phyloP scores from a whole-genome alignment of 257 asterid species.

The Linaria vulgaris region DNA sequence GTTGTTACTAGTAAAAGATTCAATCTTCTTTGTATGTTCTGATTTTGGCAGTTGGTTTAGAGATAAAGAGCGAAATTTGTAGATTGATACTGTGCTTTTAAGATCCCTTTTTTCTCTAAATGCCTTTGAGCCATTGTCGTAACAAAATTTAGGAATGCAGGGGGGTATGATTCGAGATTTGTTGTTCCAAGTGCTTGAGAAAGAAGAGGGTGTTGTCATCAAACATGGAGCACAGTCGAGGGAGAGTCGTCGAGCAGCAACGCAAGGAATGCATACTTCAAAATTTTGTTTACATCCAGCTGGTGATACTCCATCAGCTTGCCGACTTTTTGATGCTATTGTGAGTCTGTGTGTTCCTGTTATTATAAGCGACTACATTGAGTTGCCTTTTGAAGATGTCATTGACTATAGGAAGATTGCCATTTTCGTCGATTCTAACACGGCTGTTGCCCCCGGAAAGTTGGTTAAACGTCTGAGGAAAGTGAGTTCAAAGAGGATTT shows the following conservation, averaged over 20 bases:
- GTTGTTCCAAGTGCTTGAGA: conserved; percentile 87
- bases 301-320: conserved; percentile 99
- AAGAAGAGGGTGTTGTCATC: conserved; percentile 71
- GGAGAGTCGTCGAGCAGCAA: conserved; percentile 90
- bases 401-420: conserved; percentile 89
- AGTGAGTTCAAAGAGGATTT: conserved; percentile 45
- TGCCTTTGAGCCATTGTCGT: too few relatives aligned
- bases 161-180: conserved; percentile 93
- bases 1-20: conserved; percentile 32
- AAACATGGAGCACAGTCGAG: conserved; percentile 94
- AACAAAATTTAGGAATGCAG: conserved; percentile 32
- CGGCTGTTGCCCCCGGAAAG: conserved; percentile 71
- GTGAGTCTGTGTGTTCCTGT: conserved; percentile 97
- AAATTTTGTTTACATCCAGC: conserved; percentile 96
- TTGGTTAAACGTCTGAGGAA: conserved; percentile 74
- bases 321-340: conserved; percentile 95
- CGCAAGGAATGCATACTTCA: conserved; percentile 91
- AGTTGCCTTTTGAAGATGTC: conserved; percentile 92
- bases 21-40: neutral
- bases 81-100: conserved; percentile 11
- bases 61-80: neutral
- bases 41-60: neutral
- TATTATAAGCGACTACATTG: conserved; percentile 80
- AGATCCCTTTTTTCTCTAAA: too few relatives aligned
- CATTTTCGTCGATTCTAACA: conserved; percentile 64